phyloP scores from a whole-genome alignment of 345 rosid genomes.

The Corchorus olitorius region DNA sequence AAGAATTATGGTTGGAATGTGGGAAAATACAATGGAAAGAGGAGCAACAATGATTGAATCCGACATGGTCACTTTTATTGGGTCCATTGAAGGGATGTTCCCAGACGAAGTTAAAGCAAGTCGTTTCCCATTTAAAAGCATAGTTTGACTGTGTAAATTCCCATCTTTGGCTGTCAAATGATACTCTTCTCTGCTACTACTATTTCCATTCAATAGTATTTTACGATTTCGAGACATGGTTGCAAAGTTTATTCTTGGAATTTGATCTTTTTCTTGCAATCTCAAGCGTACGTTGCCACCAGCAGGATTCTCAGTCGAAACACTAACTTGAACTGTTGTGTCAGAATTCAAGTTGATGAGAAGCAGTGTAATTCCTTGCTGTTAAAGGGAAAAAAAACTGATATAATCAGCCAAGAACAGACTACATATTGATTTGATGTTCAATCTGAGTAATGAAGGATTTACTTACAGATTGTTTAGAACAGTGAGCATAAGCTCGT shows the following conservation, averaged over 20 bases:
- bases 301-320: constrained; percentile 30
- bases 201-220: constrained; percentile 32
- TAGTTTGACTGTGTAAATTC: constrained; percentile 67
- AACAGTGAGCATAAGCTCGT: constrained; percentile 79
- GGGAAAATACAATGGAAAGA: constrained; percentile 68
- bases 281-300: constrained; percentile 18
- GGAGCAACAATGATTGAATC: constrained; percentile 61
- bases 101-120: constrained; percentile 55
- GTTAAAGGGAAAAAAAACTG: constrained; percentile 26
- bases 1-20: constrained; percentile 45
- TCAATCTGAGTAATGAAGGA: neutral
- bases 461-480: constrained; percentile 64
- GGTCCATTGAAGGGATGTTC: constrained; percentile 63
- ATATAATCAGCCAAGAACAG: neutral
- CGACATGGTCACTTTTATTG: constrained; percentile 32
- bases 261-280: constrained; percentile 17
- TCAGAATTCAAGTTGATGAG: constrained; percentile 68
- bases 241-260: constrained; percentile 28
- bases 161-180: constrained; percentile 77
- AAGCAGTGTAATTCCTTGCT: constrained; percentile 70
- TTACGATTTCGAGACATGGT: constrained; percentile 32
- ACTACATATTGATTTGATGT: neutral
- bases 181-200: constrained; percentile 70
- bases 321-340: constrained; percentile 44
- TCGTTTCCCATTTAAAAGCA: constrained; percentile 72